Evolutionary conservation across 2,329 filamentous ascomycete genomes (phyloP), one percentile per base, ranked within the genome.

Genomic region (Fusarium neocosmosporiellum): DNA sequence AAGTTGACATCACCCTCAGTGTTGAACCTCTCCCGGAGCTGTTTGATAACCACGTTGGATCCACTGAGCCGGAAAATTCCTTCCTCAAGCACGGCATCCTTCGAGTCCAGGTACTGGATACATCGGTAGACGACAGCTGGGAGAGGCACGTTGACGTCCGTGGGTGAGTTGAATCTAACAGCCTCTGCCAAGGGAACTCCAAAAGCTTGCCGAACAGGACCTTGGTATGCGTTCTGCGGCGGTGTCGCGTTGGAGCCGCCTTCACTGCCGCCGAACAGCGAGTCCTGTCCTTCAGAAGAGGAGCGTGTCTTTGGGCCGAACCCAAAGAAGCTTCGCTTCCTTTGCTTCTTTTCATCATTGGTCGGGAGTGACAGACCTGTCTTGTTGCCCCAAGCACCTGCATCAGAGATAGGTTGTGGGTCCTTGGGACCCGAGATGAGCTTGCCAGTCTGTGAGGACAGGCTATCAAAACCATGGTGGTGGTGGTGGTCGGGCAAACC

Each of bases 41-140:
- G 91, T 82, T 96, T 97, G 83, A 99, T 97, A 58, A 98, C 92
- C 63, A 97, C 89, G 79, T 98, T 98, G 1, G 96, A 98, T n/a
- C 96, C 96, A 81, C 95, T 98, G 46, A 99, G 87, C 59, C 96
- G 91, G 87, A 99, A 99, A 46, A 99, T 98, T 48, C 96, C 96
- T 82, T 99, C 96, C 81, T 99, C 96, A 7, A 87, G 87, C 55
- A 92, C 88, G 13, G 95, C 96, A 70, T 93, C 90, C 84, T 95
- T 95, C 8, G 90, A 88, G 73, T 94, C 92, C 20, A 99, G 88
- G 81, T 98, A 99, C 81, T 98, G 94, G 70, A 99, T 93, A 79
- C 95, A 98, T 65, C 96, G 92, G 83, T 97, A 99, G 10, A 98
- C 94, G 3, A 99, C 96, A 8, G 96, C 94, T 1, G 96, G 96